Evolutionary conservation across 768 basidiomycete species (phyloP), one percentile per base, ranked within the genome.

Genomic region (Psilocybe subaeruginosa): DNA sequence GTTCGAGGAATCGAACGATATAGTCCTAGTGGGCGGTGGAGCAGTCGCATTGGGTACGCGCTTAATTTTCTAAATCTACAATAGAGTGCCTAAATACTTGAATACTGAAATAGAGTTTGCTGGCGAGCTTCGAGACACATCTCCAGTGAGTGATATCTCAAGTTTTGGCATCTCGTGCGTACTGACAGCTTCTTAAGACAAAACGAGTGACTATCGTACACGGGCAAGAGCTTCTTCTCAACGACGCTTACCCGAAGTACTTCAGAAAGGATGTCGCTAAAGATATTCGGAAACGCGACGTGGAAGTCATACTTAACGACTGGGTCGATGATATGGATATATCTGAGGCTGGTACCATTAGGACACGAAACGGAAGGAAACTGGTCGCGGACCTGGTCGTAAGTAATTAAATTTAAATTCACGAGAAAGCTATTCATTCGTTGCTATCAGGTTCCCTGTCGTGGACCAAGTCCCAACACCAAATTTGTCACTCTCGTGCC

Each of bases 171-270:
- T 1, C 27, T 7, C 29, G 33, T 79, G 3, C 74, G 78, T 54
- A 63, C 71, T 35, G 7, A 45, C 16, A 3, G 17, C 16, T 35
- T 8, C 54, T 4, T 35, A 39, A 81, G 80, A 64, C 65, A 14
- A 87, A 82, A 62, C 70, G 74, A 35, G 78, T 91, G 14, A 88
- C 87, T 16, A 78, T 91, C 49, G 81, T 91, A 8, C 90, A 91
- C 9, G 76, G 79, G 29, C 74, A 79, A 29, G 61, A 65, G 0
- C 71, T 78, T 23, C 79, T 89, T 39, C 75, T 90, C 62, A 88
- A 87, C 62, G 70, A 76, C 4, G 71, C 78, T 0, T 91, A 90
- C 67, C 81, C 86, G 0, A 68, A 76, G 8, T 79, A 80, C 53
- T 84, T 83, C 71, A 82, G 90, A 53, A 78, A 76, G 29, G 77